phyloP scores from a whole-genome alignment of 129 eudicot species.

The Artemisia argyi region DNA sequence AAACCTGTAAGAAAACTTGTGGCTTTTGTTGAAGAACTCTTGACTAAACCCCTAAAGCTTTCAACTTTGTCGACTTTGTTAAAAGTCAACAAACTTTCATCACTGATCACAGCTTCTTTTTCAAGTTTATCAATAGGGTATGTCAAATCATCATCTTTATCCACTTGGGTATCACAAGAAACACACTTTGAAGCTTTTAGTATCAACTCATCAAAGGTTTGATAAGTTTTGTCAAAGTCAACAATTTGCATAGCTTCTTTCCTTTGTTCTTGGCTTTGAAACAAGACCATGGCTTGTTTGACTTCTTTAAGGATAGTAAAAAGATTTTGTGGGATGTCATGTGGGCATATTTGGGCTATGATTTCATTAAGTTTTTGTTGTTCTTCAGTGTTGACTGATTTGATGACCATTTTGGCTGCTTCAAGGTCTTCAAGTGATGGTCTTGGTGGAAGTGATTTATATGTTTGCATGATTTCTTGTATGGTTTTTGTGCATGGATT shows the following conservation, averaged over 20 bases:
- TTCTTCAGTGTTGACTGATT: constrained; percentile 48
- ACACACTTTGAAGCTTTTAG: constrained; percentile 60
- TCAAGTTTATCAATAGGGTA: constrained; percentile 36
- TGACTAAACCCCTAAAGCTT: constrained; percentile 36
- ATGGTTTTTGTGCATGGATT: constrained; percentile 45
- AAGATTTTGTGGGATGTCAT: constrained; percentile 53
- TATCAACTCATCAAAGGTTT: constrained; percentile 60
- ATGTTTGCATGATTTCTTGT: constrained; percentile 59
- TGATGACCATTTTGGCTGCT: constrained; percentile 68
- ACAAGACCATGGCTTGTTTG: constrained; percentile 49
- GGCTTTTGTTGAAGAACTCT: constrained; percentile 37
- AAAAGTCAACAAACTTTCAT: constrained; percentile 35
- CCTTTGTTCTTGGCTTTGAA: constrained; percentile 61
- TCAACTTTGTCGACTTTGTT: constrained; percentile 30
- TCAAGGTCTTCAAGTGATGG: constrained; percentile 74
- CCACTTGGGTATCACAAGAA: constrained; percentile 52
- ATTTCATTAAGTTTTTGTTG: constrained; percentile 48
- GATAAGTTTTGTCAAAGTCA: constrained; percentile 54
- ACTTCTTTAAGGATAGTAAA: constrained; percentile 57
- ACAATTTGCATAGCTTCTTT: constrained; percentile 65
- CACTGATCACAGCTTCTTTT: constrained; percentile 30
- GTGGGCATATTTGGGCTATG: constrained; percentile 36
- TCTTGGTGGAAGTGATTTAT: constrained; percentile 77
- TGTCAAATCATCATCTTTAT: constrained; percentile 24
- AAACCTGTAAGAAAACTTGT: constrained; percentile 51